Evolutionary conservation across 352 stramenopile genomes (phyloP), one percentile per base, ranked within the genome.

Genomic region (Globisporangium okanoganense): DNA sequence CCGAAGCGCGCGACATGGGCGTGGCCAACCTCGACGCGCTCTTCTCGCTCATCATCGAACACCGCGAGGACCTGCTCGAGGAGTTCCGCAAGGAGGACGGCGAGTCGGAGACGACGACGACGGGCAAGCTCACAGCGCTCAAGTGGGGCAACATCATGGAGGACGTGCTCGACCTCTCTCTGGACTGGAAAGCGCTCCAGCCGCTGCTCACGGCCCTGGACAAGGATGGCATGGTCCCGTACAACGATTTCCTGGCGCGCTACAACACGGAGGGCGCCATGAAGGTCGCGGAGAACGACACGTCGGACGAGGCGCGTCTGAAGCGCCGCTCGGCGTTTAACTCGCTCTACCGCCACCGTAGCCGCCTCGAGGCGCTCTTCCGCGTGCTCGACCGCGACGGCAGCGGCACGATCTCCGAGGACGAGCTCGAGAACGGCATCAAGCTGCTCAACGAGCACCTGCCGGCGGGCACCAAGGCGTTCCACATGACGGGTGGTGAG

Each of bases 11-110:
- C 14, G 85, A 95, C 47, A 88, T 93, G 71, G 85, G 68, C 3
- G 71, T 91, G 18, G 87, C 83, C 47, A 95, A 95, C 64, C 61
- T 95, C 35, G 85, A 95, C 58, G 83, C 71, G 48, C 72, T 95
- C n/a, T 92, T 95, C 51, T 90, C 79, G 55, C 72, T 93, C n/a
- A 91, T 95, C 44, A 68, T 93, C 25, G 76, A 91, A 52, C 80
- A 91, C 62, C 69, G 72, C 8, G 78, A 80, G 13, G 83, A 91
- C 36, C 60, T 95, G 49, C 56, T 79, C 13, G 66, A 76, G 9
- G 76, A 81, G 43, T 95, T 95, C 66, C 59, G 82, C 54, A 76
- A 83, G 24, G 63, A 69, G 14, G 85, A 93, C 56, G 0, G 35
- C n/a, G n/a, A n/a, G n/a, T n/a, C 10, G 35, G 35, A 1, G 41